phyloP scores from a whole-genome alignment of 345 rosid species.

The Isatis tinctoria region DNA sequence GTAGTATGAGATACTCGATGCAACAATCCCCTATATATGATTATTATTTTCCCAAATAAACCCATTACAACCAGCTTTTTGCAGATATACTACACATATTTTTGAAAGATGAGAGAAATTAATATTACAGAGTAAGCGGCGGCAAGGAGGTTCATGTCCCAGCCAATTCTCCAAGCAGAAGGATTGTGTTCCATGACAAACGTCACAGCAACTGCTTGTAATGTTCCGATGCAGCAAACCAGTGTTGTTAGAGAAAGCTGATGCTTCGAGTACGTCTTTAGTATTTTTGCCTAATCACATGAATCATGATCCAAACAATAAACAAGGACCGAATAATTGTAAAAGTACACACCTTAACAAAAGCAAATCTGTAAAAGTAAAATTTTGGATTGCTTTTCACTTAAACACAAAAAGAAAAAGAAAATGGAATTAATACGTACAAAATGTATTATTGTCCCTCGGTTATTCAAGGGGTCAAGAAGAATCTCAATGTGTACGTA shows the following conservation, averaged over 20 bases:
- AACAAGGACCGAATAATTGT: neutral
- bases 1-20: slow-evolving; percentile 47
- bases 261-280: slow-evolving; percentile 59
- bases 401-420: neutral
- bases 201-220: slow-evolving; percentile 53
- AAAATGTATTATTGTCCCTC: neutral
- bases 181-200: slow-evolving; percentile 43
- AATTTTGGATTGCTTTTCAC: neutral
- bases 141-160: slow-evolving; percentile 55
- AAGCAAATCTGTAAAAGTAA: neutral
- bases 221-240: slow-evolving; percentile 62
- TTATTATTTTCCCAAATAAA: neutral
- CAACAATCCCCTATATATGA: slow-evolving; percentile 44
- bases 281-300: slow-evolving; percentile 48
- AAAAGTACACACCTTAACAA: neutral
- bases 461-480: neutral
- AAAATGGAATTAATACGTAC: no score
- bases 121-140: slow-evolving; percentile 60
- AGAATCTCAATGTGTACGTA: slow-evolving; percentile 32
- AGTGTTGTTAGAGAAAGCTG: slow-evolving; percentile 68
- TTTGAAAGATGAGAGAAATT: neutral
- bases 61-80: neutral
- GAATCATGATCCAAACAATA: slow-evolving; percentile 1
- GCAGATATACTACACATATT: neutral
- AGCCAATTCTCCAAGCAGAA: slow-evolving; percentile 51